These are phyloP conservation scores for Neostapfia colusana DNA, from an alignment of 176 grass and related monocot species.

Conservation along the genomic window DNA sequence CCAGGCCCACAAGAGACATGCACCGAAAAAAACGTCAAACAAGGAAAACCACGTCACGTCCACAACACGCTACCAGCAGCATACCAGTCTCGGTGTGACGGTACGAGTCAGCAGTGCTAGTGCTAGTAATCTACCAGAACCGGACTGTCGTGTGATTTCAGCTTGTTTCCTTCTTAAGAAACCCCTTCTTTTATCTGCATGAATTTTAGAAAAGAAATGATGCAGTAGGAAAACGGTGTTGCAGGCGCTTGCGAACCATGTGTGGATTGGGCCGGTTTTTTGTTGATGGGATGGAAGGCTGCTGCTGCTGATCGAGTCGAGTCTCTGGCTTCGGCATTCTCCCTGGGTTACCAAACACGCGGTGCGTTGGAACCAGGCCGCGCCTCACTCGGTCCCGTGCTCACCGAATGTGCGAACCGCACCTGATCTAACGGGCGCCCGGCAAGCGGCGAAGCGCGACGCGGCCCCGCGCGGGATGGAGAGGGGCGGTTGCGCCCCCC, in stretches of 20 bases:
- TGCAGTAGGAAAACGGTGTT: too few species aligned
- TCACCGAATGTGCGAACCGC: constrained; percentile 2
- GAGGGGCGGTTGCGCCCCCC: constrained; percentile 46
- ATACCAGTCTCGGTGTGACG: background rate
- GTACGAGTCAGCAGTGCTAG: background rate
- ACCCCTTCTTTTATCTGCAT: too few species aligned
- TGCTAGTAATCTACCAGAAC: too few species aligned
- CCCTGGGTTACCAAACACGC: background rate
- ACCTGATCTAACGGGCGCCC: constrained; percentile 39
- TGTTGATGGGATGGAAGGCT: too few species aligned
- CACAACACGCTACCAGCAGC: constrained; percentile 10
- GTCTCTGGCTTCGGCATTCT: background rate
- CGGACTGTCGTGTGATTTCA: too few species aligned
- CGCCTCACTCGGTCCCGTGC: background rate
- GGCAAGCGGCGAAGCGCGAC: constrained; percentile 21
- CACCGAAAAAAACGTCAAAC: background rate
- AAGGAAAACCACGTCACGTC: background rate
- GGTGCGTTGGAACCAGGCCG: background rate
- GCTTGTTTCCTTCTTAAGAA: too few species aligned
- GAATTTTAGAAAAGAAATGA: too few species aligned
- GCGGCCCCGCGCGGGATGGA: constrained; percentile 39
- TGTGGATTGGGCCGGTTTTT: too few species aligned
- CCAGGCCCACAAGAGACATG: constrained; percentile 28
- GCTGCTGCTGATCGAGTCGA: too few species aligned
- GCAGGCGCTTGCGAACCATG: too few species aligned